These are phyloP conservation scores for Petunia hybrid DNA, from an alignment of 305 asterid species.

Conservation along the genomic window DNA sequence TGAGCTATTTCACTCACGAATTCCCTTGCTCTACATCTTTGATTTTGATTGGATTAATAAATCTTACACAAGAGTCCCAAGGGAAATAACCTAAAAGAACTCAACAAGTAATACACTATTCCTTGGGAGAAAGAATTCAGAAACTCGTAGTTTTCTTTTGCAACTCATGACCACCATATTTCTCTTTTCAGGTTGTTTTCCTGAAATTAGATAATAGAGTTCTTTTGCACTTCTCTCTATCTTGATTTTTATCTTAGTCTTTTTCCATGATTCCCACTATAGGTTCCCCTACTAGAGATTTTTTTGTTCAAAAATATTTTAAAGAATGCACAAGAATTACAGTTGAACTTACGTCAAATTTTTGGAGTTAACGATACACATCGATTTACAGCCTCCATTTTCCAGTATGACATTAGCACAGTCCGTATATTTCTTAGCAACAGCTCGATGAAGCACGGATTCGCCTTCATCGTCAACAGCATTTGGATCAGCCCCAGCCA, in stretches of 20 bases:
- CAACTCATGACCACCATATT: conserved; percentile 2
- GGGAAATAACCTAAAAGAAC: conserved; percentile 20
- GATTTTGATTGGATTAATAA: neutral
- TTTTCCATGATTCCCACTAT: neutral
- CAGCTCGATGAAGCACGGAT: conserved; percentile 97
- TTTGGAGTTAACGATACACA: conserved; percentile 85
- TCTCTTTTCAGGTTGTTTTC: conserved; percentile 20
- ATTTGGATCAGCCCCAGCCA: conserved; percentile 98
- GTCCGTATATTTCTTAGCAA: conserved; percentile 87
- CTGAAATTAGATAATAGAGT: neutral
- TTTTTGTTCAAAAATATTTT: conserved; percentile 6
- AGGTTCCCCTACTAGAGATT: neutral
- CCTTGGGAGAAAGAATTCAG: neutral
- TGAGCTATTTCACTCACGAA: conserved; percentile 15
- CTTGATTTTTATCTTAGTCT: neutral
- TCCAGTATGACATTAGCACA: conserved; percentile 93
- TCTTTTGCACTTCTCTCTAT: neutral
- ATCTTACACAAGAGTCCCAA: neutral
- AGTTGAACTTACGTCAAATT: conserved; percentile 80
- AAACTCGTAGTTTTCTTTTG: neutral
- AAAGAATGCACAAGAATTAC: conserved; percentile 28
- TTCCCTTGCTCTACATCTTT: conserved; percentile 4
- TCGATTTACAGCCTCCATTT: conserved; percentile 95
- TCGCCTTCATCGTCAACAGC: conserved; percentile 97
- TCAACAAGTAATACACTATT: conserved; percentile 14